Evolutionary conservation across 192 early-diverging fungal genomes (phyloP).

Genomic region (Coemansia guatemalensis): DNA sequence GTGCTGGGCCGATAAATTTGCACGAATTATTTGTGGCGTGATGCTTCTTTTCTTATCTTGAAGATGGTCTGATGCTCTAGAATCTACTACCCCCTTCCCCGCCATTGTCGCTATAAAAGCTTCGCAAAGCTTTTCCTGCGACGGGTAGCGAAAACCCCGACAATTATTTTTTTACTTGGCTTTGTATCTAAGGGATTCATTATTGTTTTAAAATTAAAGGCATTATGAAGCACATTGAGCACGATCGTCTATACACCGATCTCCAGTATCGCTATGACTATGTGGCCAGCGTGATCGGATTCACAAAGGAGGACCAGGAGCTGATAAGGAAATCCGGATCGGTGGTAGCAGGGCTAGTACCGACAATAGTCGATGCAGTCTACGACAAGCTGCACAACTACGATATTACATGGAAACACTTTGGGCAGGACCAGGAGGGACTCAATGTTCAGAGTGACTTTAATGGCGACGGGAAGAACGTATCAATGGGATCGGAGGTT

Average conservation of each 20-base stretch:
- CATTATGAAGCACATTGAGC: slow-evolving; percentile 58
- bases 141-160: background rate
- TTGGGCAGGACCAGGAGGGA: slow-evolving; percentile 67
- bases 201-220: background rate
- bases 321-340: slow-evolving; percentile 66
- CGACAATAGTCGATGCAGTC: slow-evolving; percentile 74
- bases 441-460: slow-evolving; percentile 40
- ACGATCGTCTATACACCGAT: slow-evolving; percentile 68
- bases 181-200: background rate
- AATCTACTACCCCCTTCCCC: background rate
- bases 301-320: slow-evolving; percentile 66
- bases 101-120: background rate
- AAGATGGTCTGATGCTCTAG: background rate
- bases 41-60: background rate
- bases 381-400: slow-evolving; percentile 69
- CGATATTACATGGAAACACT: slow-evolving; percentile 73
- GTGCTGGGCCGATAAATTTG: background rate
- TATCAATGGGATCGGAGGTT: slow-evolving; percentile 64
- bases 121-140: background rate
- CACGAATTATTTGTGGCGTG: background rate
- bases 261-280: slow-evolving; percentile 76
- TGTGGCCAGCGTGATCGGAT: slow-evolving; percentile 71
- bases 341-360: slow-evolving; percentile 65
- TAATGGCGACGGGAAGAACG: slow-evolving; percentile 35
- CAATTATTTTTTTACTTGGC: background rate